Base-by-base conservation (phyloP, 2,329 filamentous ascomycete genomes). In the Dothiorella sarmentorum region DNA sequence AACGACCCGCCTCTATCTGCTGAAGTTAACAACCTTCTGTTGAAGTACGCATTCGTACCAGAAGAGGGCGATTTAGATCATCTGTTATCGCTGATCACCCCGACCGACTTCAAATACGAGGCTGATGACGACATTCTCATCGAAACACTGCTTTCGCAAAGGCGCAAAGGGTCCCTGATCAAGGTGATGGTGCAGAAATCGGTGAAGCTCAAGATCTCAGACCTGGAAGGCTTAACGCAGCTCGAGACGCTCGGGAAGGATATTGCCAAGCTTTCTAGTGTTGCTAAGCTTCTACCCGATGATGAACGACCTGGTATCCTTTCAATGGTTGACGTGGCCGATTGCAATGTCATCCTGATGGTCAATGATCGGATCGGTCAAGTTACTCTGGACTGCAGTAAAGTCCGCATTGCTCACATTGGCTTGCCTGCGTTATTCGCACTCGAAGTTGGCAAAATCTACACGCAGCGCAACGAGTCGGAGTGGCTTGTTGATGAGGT, bases 201-300 rank as follows among this genome's bases (percentile, higher is more conserved):
- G 11, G 4, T 59, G 18, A 37, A 27, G 11, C 38, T 59, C 29
- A 24, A 22, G 2, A 75, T 94, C 15, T 78, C 80, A 7, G 84
- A 86, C 61, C 73, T 90, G 37, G 77, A 83, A 10, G 84, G 88
- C 63, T 75, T 96, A 15, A 78, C 83, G 9, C 82, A 84, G 40
- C 78, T 99, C 13, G 83, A 87, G 7, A 81, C 82, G 10, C 80
- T 99, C 7, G 87, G 83, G 0, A 86, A 89, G 63, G 94, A 99
- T 67, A 71, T 97, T 49, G 82, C 87, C 5, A 90, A 89, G 64
- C 78, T 99, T 4, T 90, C 91, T 0, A 92, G 86, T 0, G 91
- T 99, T 24, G 84, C 93, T 6, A 97, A 97, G 69, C 97, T 97
- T 70, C 80, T 99, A 2, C 93, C 94, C 0, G 93, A 99, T 65